Conservation (phyloP, 78 protist species). For the Acrasis kona region DNA sequence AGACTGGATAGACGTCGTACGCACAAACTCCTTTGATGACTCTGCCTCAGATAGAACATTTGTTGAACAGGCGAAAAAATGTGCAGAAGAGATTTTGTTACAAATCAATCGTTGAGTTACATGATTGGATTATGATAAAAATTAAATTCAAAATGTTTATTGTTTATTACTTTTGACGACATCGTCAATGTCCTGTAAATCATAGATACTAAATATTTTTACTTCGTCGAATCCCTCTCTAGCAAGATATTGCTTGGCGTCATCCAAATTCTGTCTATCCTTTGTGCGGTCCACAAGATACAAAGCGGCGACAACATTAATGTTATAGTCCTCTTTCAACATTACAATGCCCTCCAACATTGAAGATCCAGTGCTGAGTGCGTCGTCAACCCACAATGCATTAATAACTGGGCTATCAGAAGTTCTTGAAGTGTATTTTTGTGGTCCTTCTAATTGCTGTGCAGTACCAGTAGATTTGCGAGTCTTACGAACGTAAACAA, state of each 20-base stretch:
- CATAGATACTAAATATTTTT: background rate
- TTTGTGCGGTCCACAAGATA: background rate
- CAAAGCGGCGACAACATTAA: conserved; percentile 1
- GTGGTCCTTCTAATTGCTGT: conserved; percentile 19
- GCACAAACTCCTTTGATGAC: too few species aligned
- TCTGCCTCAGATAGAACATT: too few species aligned
- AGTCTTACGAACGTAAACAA: conserved; percentile 3
- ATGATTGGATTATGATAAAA: too few species aligned
- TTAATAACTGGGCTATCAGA: background rate
- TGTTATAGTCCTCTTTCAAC: conserved; percentile 7
- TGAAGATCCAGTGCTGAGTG: conserved; percentile 5
- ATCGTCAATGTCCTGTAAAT: background rate
- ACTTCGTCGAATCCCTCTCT: background rate
- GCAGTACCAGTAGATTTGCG: conserved; percentile 12
- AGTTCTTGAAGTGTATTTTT: background rate
- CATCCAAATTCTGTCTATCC: background rate
- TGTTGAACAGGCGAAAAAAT: too few species aligned
- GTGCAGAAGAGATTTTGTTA: too few species aligned
- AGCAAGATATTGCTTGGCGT: background rate
- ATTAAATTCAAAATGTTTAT: too few species aligned
- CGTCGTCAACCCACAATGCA: conserved; percentile 15
- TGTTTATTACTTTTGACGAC: background rate
- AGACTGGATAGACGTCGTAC: too few species aligned
- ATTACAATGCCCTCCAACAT: conserved; percentile 1
- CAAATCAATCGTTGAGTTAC: too few species aligned